Evolutionary conservation across 225 moss, liverwort and hornwort genomes (phyloP), one percentile per base, ranked within the genome.

Genomic region (Pleurozium schreberi): DNA sequence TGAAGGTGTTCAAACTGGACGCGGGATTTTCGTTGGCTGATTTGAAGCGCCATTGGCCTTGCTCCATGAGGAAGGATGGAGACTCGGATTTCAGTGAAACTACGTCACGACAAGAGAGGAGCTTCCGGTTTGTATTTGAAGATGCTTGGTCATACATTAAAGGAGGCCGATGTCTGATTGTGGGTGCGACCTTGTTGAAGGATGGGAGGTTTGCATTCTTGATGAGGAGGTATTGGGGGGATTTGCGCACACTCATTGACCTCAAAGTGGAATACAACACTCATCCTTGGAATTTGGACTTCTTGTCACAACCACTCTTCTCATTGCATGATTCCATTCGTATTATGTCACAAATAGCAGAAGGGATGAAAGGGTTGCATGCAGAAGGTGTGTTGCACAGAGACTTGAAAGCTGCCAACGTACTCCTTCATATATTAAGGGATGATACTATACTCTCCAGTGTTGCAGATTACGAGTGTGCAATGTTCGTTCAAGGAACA

Each of bases 81-180:
- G 36, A 36, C n/a, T n/a, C n/a, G 36, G 65, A 36, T 18, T 65
- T 34, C 18, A 34, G 34, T 34, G 18, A 66, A 66, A 19, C 11
- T 19, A 38, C 1, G 1, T 66, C 38, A 20, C 1, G 1, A 0
- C 66, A 11, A 20, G 21, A 11, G 21, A 38, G 6, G n/a, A 38
- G 67, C 21, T 6, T 12, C 12, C 0, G n/a, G 12, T 67, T 67
- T 21, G 12, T 67, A 5, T 67, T 67, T n/a, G n/a, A 21, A 38
- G 21, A 67, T 38, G 1, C 1, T 36, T 0, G 1, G 0, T 21
- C 6, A 11, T 20, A 21, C 11, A 1, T 20, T 5, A 0, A 3
- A 20, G 11, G 6, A 38, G 0, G 11, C 0, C 6, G 6, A 38
- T n/a, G 67, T n/a, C 0, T 4, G 0, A 67, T 67, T 38, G 0